Conservation (phyloP, 2,329 filamentous ascomycete species). For the Colletotrichum falcatum region DNA sequence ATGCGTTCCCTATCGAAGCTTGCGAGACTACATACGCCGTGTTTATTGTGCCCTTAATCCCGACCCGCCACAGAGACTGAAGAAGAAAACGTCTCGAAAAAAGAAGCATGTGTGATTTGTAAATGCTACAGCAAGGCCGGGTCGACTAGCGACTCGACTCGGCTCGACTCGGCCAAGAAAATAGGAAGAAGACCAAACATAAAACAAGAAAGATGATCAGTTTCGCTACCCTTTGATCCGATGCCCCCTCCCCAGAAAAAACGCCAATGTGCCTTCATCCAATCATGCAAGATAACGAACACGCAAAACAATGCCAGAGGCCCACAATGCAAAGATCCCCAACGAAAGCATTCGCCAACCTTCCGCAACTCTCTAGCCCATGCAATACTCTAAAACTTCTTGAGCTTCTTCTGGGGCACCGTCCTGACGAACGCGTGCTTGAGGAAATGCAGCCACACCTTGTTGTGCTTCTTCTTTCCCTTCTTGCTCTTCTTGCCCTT, state of each 20-base stretch:
- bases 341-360: not conserved
- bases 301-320: not conserved
- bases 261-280: conserved; percentile 23
- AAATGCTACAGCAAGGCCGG: not conserved
- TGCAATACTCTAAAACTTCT: conserved; percentile 50
- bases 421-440: conserved; percentile 84
- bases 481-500: conserved; percentile 57
- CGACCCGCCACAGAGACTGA: not conserved
- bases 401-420: conserved; percentile 73
- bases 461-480: conserved; percentile 64
- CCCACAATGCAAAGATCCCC: not conserved
- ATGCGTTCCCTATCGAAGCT: not conserved
- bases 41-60: not conserved
- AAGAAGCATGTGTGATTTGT: not conserved
- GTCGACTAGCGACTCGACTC: not conserved
- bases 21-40: not conserved
- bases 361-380: not conserved
- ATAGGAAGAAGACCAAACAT: not conserved
- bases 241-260: conserved; percentile 26
- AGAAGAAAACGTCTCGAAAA: not conserved
- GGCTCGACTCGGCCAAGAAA: not conserved
- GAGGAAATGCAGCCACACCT: conserved; percentile 83
- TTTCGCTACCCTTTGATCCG: conserved; percentile 21
- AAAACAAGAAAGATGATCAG: not conserved
- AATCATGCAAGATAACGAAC: conserved; percentile 8